Evolutionary conservation across 2,329 filamentous ascomycete genomes (phyloP).

Genomic region (Sarocladium strictum): DNA sequence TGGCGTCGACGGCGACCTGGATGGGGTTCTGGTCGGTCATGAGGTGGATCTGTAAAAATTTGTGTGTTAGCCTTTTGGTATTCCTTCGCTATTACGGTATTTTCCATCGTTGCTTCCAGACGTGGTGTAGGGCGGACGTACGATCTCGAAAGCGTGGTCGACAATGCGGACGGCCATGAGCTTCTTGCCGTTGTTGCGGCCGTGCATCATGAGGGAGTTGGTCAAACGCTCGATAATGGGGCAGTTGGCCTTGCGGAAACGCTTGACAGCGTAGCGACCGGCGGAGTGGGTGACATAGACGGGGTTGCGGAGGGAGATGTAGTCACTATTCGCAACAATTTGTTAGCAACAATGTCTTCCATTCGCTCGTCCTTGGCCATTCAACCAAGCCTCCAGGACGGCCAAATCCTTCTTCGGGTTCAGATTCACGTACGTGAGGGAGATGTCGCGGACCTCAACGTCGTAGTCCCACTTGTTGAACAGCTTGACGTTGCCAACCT

Average conservation of each 20-base stretch:
- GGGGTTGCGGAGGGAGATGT: conserved; percentile 98
- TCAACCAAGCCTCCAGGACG: background rate
- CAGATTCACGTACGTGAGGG: conserved; percentile 72
- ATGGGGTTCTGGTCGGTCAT: conserved; percentile 99
- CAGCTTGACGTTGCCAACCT: conserved; percentile 90
- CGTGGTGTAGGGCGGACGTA: conserved; percentile 48
- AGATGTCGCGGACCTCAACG: conserved; percentile 99
- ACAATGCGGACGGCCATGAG: conserved; percentile 99
- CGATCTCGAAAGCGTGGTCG: conserved; percentile 98
- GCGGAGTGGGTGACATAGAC: conserved; percentile 99
- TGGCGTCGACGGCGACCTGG: conserved; percentile 98
- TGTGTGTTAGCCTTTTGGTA: conserved; percentile 21
- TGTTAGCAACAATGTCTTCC: conserved; percentile 23
- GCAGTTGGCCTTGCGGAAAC: conserved; percentile 99
- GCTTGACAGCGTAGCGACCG: conserved; percentile 97
- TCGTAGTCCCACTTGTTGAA: conserved; percentile 99
- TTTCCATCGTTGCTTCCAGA: conserved; percentile 6
- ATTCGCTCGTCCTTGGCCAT: background rate
- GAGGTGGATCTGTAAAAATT: conserved; percentile 77
- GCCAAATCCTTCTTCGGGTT: background rate
- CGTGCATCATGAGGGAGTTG: conserved; percentile 99
- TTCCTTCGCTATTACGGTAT: background rate
- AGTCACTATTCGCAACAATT: conserved; percentile 63
- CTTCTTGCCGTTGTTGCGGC: conserved; percentile 99
- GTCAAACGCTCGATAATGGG: conserved; percentile 99